These are phyloP conservation scores for Lipomyces anomalus DNA, from an alignment of 805 yeast species.

Conservation along the genomic window DNA sequence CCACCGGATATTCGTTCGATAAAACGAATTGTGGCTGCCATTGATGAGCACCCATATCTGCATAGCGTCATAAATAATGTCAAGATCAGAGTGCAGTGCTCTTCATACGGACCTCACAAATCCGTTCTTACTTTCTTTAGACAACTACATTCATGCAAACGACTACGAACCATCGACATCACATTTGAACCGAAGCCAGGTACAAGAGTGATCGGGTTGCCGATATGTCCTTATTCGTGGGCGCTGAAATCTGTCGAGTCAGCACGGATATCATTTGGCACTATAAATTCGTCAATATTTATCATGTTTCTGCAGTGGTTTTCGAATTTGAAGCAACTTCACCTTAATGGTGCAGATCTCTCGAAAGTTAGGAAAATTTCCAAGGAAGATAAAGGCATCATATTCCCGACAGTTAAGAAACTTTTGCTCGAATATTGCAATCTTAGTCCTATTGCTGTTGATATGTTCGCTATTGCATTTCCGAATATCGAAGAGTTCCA, in stretches of 20 bases:
- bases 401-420: constrained; percentile 2
- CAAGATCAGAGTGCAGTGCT: neutral
- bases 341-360: constrained; percentile 7
- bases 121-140: neutral
- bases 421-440: constrained; percentile 8
- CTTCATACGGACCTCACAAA: constrained; percentile 1
- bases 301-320: constrained; percentile 13
- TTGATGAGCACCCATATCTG: neutral
- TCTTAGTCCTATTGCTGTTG: neutral
- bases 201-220: neutral
- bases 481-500: neutral
- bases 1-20: neutral
- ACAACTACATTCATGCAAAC: neutral
- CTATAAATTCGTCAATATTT: constrained; percentile 12
- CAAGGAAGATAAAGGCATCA: constrained; percentile 3
- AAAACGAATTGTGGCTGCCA: neutral
- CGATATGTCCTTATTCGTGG: constrained; percentile 5
- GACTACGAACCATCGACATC: neutral
- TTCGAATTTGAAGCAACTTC: constrained; percentile 6
- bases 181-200: neutral
- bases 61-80: neutral
- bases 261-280: constrained; percentile 5
- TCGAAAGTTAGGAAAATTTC: constrained; percentile 2
- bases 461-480: neutral
- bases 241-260: constrained; percentile 10